Evolutionary conservation across 352 stramenopile genomes (phyloP), one percentile per base, ranked within the genome.

Genomic region (Globisporangium cylindrosporum): DNA sequence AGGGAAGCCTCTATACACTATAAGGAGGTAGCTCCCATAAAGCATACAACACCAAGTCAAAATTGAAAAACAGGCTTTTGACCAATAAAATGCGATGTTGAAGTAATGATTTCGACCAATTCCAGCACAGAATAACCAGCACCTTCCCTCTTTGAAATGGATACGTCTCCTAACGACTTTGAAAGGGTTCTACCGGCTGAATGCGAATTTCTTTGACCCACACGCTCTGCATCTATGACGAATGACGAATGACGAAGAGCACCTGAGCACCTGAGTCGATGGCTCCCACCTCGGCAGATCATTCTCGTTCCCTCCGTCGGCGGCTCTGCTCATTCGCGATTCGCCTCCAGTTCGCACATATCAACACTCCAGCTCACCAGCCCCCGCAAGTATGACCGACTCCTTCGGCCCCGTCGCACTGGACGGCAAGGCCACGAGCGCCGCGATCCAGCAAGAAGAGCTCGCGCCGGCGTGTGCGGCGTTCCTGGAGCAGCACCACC

Each of bases 341-440:
- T 27, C 24, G 25, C 54, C 9, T 24, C 53, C 53, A 7, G 22
- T 36, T 24, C 25, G 25, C 15, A 32, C 27, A 14, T 20, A 59
- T 1, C 54, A 41, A 38, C 15, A 25, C 15, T 29, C 1, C 54
- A 25, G 3, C 34, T 6, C 8, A 36, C 29, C 20, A 41, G 27
- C 54, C 6, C 27, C 8, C 9, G 15, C 4, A 32, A 46, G 7
- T 2, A 61, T 61, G 56, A 66, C 27, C 27, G 24, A 55, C 43
- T 38, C 61, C 18, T 27, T 38, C 22, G 49, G 6, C 34, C 15
- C 66, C 18, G 36, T 68, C 46, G 24, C 73, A 18, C 61, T 96
- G 18, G 87, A 95, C 69, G 95, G 96, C 64, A 98, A 95, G 72
- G 81, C 82, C 36, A 97, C 94, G 60, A 97, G 94, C 71, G 77